Conservation (phyloP, 2,329 filamentous ascomycete species). For the Colletotrichum sidae region DNA sequence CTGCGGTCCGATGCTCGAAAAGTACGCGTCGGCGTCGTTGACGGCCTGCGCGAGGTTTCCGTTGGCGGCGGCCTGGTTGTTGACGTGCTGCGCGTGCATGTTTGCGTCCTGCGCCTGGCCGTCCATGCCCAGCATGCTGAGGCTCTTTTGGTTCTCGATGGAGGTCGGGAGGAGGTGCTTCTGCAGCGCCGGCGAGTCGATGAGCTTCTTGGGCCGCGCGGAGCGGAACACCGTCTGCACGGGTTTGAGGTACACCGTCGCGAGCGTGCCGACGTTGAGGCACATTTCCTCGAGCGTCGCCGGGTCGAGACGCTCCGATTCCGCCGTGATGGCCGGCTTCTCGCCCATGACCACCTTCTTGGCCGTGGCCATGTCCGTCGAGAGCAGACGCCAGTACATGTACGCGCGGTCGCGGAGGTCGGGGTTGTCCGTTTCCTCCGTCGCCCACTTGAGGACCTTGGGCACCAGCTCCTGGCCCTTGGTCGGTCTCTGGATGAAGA, state of each 20-base stretch:
- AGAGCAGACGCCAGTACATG: conserved; percentile 99
- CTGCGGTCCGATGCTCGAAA: conserved; percentile 79
- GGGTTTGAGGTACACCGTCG: conserved; percentile 97
- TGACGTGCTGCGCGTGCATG: conserved; percentile 49
- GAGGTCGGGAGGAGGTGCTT: conserved; percentile 72
- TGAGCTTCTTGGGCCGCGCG: conserved; percentile 81
- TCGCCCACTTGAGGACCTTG: conserved; percentile 97
- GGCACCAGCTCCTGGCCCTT: conserved; percentile 94
- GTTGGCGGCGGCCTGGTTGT: conserved; percentile 37
- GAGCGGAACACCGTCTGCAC: conserved; percentile 96
- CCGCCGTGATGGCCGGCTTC: conserved; percentile 95
- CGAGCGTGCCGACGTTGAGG: conserved; percentile 93
- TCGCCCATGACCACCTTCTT: conserved; percentile 95
- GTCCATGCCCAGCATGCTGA: conserved; percentile 68
- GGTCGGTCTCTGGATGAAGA: conserved; percentile 96
- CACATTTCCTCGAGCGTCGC: conserved; percentile 96
- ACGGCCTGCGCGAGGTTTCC: conserved; percentile 76
- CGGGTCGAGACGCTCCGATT: conserved; percentile 93
- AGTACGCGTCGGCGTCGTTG: conserved; percentile 90
- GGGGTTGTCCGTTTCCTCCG: conserved; percentile 98
- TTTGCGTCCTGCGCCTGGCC: conserved; percentile 64
- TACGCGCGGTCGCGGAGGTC: conserved; percentile 95
- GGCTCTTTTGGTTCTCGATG: conserved; percentile 68
- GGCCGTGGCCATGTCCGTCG: conserved; percentile 88
- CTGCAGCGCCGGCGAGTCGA: conserved; percentile 88